Evolutionary conservation across 331 rosid genomes (phyloP).

Genomic region (Pyracantha coccinea): DNA sequence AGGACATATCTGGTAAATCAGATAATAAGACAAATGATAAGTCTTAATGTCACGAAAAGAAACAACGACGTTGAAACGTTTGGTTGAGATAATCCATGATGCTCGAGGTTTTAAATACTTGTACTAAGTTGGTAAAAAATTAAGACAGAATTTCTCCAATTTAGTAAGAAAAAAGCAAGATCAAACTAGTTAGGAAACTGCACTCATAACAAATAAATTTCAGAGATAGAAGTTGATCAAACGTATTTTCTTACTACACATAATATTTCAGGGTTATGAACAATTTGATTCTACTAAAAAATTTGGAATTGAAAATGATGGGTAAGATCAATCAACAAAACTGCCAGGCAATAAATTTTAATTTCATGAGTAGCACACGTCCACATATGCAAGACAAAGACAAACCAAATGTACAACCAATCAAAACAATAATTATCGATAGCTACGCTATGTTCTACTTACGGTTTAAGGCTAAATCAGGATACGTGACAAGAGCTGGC

Average conservation of each 20-base stretch:
- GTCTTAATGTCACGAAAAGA: neutral
- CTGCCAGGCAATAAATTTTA: neutral
- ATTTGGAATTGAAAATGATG: neutral
- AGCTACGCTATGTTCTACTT: slow-evolving; percentile 26
- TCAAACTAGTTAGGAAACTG: neutral
- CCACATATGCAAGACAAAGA: neutral
- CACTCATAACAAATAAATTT: neutral
- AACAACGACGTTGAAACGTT: neutral
- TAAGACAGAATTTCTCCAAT: neutral
- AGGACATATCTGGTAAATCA: slow-evolving; percentile 76
- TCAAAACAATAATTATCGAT: neutral
- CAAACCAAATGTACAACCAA: neutral
- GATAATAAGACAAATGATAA: slow-evolving; percentile 12
- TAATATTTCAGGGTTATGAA: neutral
- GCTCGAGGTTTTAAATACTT: neutral
- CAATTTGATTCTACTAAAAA: neutral
- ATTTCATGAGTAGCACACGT: neutral
- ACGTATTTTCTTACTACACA: neutral
- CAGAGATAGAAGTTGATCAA: neutral
- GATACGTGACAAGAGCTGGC: slow-evolving; percentile 89
- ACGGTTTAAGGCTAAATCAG: slow-evolving; percentile 91
- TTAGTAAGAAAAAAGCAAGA: neutral
- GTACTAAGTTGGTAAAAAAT: neutral
- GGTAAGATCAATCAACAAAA: slow-evolving; percentile 4
- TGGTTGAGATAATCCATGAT: neutral